Base-by-base conservation (phyloP, 2,329 filamentous ascomycete species). In the Mycosphaerella sp. region DNA sequence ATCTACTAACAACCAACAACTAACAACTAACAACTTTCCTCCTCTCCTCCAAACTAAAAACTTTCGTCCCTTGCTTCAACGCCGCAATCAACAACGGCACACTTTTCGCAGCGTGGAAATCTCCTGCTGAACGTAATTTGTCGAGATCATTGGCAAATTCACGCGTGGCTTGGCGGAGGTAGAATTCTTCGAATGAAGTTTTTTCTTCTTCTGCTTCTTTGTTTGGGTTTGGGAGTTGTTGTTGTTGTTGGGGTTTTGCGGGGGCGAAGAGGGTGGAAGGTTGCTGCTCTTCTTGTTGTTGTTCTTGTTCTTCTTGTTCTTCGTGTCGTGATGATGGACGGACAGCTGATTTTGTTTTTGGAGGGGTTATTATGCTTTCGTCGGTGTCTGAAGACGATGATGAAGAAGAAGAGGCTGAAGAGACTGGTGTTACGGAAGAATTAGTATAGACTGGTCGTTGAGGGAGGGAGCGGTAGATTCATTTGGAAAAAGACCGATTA, bases 71-170 rank as follows among this genome's bases (percentile, higher is more conserved):
- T 65, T 89, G 85, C 71, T 81, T 80, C 60, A 90, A 69, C 3
- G 85, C 84, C 63, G 80, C 75, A 34, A 90, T 77, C 41, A 90
- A 76, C 65, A 88, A 78, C 4, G 78, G 75, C 31, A 89, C 60
- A 58, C 73, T 77, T 3, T 80, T 80, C 48, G 80, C 80, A 48
- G 82, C 81, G 66, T 81, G 83, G 72, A 89, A 91, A 70, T 90
- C 87, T 62, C 82, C 80, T 8, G 86, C 84, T 39, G 69, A 67
- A 59, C 86, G 81, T 57, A 89, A 75, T 68, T 82, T 82, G 72
- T 88, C 83, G 38, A 91, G 76, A 67, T 90, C 87, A 61, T 89
- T 84, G 10, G 83, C 81, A 53, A 91, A 82, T 67, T 90, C 86
- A 48, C 77, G 74, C 0, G 86, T 87, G 5, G 83, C 75, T 55